Evolutionary conservation across 345 rosid species (phyloP).

Genomic region (Gossypium longicalyx): DNA sequence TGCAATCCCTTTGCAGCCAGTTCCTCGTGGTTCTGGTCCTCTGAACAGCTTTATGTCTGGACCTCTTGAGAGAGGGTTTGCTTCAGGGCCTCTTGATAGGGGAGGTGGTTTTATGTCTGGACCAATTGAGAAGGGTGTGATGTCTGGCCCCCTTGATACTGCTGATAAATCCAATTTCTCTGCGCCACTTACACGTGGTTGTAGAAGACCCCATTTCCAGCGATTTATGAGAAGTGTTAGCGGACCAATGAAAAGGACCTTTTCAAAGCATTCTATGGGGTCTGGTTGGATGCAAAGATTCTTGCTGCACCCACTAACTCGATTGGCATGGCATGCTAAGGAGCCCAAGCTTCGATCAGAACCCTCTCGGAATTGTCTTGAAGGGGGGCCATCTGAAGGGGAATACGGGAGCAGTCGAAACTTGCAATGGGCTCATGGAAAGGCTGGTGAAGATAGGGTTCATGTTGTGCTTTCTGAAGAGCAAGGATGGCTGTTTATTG

Average conservation of each 20-base stretch:
- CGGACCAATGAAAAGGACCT: slow-evolving; percentile 89
- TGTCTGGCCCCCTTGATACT: slow-evolving; percentile 95
- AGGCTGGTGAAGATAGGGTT: slow-evolving; percentile 97
- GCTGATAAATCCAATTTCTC: slow-evolving; percentile 80
- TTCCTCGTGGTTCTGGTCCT: slow-evolving; percentile 90
- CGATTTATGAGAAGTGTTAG: slow-evolving; percentile 81
- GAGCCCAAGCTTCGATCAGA: slow-evolving; percentile 64
- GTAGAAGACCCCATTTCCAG: slow-evolving; percentile 60
- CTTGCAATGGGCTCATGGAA: slow-evolving; percentile 99
- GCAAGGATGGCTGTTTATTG: slow-evolving; percentile 96
- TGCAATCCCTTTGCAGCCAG: slow-evolving; percentile 84
- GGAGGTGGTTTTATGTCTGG: slow-evolving; percentile 91
- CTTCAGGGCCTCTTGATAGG: slow-evolving; percentile 89
- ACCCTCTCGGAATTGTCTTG: slow-evolving; percentile 50
- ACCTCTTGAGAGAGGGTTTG: slow-evolving; percentile 84
- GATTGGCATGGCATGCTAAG: slow-evolving; percentile 63
- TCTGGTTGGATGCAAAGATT: slow-evolving; percentile 74
- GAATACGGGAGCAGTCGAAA: slow-evolving; percentile 52
- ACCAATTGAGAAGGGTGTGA: slow-evolving; percentile 85
- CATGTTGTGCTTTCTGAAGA: slow-evolving; percentile 98
- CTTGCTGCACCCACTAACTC: slow-evolving; percentile 68
- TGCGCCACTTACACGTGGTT: slow-evolving; percentile 78
- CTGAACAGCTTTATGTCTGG: slow-evolving; percentile 89
- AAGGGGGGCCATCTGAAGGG: slow-evolving; percentile 52
- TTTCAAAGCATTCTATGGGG: slow-evolving; percentile 67